These are phyloP conservation scores for Clavaria fumosa DNA, from an alignment of 768 basidiomycete species.

Conservation along the genomic window DNA sequence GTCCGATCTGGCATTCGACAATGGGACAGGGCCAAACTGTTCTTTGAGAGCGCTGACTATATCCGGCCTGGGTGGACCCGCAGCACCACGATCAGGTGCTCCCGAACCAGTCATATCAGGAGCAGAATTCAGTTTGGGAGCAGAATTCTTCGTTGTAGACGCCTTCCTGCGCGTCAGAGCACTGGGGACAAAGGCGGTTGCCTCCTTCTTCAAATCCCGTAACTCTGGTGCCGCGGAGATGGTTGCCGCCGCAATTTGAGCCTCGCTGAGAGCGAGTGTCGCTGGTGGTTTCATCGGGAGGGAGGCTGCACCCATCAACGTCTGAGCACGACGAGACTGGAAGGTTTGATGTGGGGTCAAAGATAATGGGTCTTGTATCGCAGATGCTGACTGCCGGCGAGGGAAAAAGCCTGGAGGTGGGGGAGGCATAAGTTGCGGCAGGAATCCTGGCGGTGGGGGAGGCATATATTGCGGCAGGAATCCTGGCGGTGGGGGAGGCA, in stretches of 20 bases:
- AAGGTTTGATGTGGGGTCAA: constrained; percentile 65
- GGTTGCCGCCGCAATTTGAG: constrained; percentile 41
- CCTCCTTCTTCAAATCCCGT: constrained; percentile 90
- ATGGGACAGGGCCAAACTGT: constrained; percentile 36
- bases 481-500: constrained; percentile 8
- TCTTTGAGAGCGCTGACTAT: constrained; percentile 44
- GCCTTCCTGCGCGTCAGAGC: constrained; percentile 63
- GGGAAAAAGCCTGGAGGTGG: constrained; percentile 55
- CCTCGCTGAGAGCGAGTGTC: constrained; percentile 21
- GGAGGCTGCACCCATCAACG: constrained; percentile 21
- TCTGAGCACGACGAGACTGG: constrained; percentile 52
- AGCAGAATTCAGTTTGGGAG: constrained; percentile 36
- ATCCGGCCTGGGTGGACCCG: constrained; percentile 42
- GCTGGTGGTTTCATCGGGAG: constrained; percentile 14
- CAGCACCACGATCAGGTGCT: too few species aligned
- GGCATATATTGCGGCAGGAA: constrained; percentile 16
- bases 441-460: constrained; percentile 50
- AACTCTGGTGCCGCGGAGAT: constrained; percentile 78
- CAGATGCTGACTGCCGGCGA: constrained; percentile 31
- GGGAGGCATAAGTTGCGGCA: constrained; percentile 20
- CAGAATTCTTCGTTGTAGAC: constrained; percentile 36
- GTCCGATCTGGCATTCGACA: constrained; percentile 7
- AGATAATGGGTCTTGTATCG: constrained; percentile 64
- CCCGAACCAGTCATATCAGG: too few species aligned
- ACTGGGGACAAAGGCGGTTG: constrained; percentile 79